Conservation (phyloP, 176 grass and related monocot genomes). For the Typha latifolia region DNA sequence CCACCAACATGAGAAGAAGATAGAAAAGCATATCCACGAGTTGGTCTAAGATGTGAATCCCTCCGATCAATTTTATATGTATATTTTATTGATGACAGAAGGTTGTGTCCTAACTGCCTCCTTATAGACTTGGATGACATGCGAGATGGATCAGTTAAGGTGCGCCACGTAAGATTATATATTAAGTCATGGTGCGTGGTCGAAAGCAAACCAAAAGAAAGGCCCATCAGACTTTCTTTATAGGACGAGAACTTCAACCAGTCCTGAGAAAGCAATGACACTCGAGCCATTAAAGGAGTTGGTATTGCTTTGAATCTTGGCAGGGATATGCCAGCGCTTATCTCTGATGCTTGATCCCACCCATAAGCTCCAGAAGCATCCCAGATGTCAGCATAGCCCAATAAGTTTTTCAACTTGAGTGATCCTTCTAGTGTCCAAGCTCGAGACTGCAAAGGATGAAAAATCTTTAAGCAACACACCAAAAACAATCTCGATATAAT, state of each 20-base stretch:
- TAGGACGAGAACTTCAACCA: slow-evolving; percentile 75
- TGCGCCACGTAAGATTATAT: slow-evolving; percentile 60
- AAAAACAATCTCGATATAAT: neutral
- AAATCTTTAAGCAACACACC: neutral
- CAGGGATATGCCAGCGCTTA: slow-evolving; percentile 49
- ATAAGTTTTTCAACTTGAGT: slow-evolving; percentile 80
- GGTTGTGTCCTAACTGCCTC: slow-evolving; percentile 54
- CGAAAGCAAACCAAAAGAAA: slow-evolving; percentile 73
- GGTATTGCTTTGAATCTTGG: slow-evolving; percentile 63
- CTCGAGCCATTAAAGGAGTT: slow-evolving; percentile 43
- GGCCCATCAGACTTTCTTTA: slow-evolving; percentile 55
- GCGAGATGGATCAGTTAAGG: slow-evolving; percentile 46
- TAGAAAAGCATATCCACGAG: slow-evolving; percentile 57
- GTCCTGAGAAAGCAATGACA: slow-evolving; percentile 61
- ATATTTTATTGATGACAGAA: slow-evolving; percentile 69
- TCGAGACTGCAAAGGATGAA: slow-evolving; percentile 43
- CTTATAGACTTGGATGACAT: slow-evolving; percentile 51
- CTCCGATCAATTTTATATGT: slow-evolving; percentile 61
- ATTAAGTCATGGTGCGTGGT: slow-evolving; percentile 46
- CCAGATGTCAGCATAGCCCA: slow-evolving; percentile 80
- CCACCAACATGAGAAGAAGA: slow-evolving; percentile 65
- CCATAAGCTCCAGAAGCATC: slow-evolving; percentile 56
- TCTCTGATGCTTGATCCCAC: slow-evolving; percentile 56
- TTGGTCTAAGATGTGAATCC: slow-evolving; percentile 63
- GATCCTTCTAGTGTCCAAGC: slow-evolving; percentile 66